These are phyloP conservation scores for Solanum chmielewskii DNA, from an alignment of 257 asterid species.

Conservation along the genomic window DNA sequence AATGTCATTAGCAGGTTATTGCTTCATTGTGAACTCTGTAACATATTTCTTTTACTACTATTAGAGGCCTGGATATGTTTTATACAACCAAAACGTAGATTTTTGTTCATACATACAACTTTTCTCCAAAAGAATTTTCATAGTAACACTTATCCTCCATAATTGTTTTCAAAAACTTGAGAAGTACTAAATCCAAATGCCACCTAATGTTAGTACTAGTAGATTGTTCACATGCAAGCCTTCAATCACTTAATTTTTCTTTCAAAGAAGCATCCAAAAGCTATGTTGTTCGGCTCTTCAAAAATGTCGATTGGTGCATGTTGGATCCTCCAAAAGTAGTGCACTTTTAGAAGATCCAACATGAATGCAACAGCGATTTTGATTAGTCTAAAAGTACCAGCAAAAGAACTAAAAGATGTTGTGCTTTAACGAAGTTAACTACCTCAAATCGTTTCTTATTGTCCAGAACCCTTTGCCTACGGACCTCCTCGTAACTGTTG, in stretches of 20 bases:
- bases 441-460: slow-evolving; percentile 73
- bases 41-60: neutral
- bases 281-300: neutral
- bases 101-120: neutral
- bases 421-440: neutral
- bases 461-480: slow-evolving; percentile 63
- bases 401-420: neutral
- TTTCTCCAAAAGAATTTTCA: neutral
- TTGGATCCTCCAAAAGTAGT: neutral
- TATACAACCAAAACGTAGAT: neutral
- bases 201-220: neutral
- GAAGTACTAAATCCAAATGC: neutral
- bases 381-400: neutral
- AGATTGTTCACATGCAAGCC: neutral
- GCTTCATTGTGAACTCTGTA: neutral
- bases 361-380: neutral
- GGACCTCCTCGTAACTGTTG: slow-evolving; percentile 53
- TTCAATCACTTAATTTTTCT: neutral
- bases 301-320: neutral
- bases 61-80: neutral
- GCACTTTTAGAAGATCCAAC: neutral
- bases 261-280: neutral
- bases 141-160: neutral
- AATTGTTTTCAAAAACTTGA: neutral
- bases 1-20: neutral